These are phyloP conservation scores for Lichtheimia corymbifera DNA, from an alignment of 371 early-diverging fungal genomes.

Conservation along the genomic window DNA sequence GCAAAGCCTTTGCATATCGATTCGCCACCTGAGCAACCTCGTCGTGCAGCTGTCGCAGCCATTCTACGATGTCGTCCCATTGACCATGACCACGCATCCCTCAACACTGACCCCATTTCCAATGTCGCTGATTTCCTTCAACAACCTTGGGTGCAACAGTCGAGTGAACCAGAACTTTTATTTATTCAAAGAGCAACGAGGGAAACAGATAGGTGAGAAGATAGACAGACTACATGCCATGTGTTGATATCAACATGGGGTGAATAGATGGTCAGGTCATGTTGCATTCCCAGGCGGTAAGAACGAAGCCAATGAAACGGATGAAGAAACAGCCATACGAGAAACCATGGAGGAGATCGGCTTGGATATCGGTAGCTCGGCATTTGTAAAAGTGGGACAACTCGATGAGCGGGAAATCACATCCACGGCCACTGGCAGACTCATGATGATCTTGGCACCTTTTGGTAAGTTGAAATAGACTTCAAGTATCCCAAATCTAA, in stretches of 20 bases:
- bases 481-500: slow-evolving; percentile 1
- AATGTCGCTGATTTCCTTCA: slow-evolving; percentile 32
- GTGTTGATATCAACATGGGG: neutral
- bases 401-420: slow-evolving; percentile 67
- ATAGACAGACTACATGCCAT: neutral
- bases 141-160: slow-evolving; percentile 34
- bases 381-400: slow-evolving; percentile 60
- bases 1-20: slow-evolving; percentile 23
- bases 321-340: slow-evolving; percentile 66
- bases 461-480: slow-evolving; percentile 41
- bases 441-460: slow-evolving; percentile 64
- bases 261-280: slow-evolving; percentile 67
- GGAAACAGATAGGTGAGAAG: slow-evolving; percentile 56
- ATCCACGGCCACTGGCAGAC: slow-evolving; percentile 48
- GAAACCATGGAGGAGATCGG: slow-evolving; percentile 73
- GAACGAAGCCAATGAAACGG: slow-evolving; percentile 61
- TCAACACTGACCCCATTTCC: slow-evolving; percentile 1
- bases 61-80: slow-evolving; percentile 37
- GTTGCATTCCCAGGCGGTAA: slow-evolving; percentile 79
- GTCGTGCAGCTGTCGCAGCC: slow-evolving; percentile 43
- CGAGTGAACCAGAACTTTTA: slow-evolving; percentile 58
- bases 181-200: slow-evolving; percentile 67
- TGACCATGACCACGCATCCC: neutral
- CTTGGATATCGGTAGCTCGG: slow-evolving; percentile 49
- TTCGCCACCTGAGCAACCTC: slow-evolving; percentile 34